Evolutionary conservation across 2,329 filamentous ascomycete genomes (phyloP).

Genomic region (Penicillium sp.): DNA sequence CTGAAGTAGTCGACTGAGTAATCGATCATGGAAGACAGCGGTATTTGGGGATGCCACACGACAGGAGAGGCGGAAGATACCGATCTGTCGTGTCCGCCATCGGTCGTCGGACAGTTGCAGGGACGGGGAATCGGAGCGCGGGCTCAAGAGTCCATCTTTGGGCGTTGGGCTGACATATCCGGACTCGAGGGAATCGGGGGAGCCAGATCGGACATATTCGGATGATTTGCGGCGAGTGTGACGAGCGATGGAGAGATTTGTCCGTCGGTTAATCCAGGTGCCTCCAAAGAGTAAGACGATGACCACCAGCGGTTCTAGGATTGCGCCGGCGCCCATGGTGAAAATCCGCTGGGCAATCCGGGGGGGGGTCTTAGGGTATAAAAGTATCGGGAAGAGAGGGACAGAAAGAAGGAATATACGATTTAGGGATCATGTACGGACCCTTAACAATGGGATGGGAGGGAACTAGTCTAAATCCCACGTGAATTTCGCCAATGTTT

Average conservation of each 20-base stretch:
- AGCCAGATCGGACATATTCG: conserved; percentile 24
- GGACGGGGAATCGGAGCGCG: conserved; percentile 37
- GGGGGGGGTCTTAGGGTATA: not conserved
- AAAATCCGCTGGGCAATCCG: not conserved
- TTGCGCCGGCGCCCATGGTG: conserved; percentile 56
- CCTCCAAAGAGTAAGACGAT: conserved; percentile 61
- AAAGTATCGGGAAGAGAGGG: not conserved
- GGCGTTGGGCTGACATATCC: conserved; percentile 39
- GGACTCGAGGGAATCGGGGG: conserved; percentile 43
- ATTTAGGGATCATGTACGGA: not conserved
- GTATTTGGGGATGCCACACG: conserved; percentile 64
- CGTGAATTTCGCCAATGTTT: not conserved
- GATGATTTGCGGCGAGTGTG: conserved; percentile 22
- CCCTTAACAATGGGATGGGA: too few relatives aligned
- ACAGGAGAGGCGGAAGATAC: conserved; percentile 47
- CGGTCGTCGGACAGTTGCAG: conserved; percentile 43
- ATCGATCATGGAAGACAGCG: conserved; percentile 57
- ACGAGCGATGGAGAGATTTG: conserved; percentile 33
- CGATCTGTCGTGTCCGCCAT: conserved; percentile 54
- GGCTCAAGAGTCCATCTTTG: conserved; percentile 37
- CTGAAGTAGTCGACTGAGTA: conserved; percentile 64
- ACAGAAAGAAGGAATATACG: not conserved
- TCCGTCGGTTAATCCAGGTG: conserved; percentile 60
- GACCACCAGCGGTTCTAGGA: conserved; percentile 64
- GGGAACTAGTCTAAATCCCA: too few relatives aligned